Percentiles rank a stretch among this genome's conserved stretches.
phyloP scores from a whole-genome alignment of 2,329 filamentous ascomycete species.

The Nakataea oryzae region DNA sequence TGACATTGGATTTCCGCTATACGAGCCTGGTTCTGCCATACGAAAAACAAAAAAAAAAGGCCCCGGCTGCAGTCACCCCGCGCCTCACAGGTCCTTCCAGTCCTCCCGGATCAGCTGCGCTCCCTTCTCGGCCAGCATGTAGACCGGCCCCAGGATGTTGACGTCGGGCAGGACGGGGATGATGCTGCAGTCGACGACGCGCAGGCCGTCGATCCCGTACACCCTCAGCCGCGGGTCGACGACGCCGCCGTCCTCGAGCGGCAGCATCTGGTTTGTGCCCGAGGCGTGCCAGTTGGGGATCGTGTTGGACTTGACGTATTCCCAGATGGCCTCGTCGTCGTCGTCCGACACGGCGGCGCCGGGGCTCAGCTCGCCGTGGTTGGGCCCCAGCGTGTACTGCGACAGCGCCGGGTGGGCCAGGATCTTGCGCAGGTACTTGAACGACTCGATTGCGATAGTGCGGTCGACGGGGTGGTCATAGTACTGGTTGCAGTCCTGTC shows the following conservation, averaged over 20 bases:
- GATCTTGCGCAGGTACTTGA: constrained; percentile 20
- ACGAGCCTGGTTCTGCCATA: too few species aligned
- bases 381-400: constrained; percentile 12
- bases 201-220: neutral
- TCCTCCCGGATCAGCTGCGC: constrained; percentile 3
- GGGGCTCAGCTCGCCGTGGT: constrained; percentile 21
- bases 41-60: too few species aligned
- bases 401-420: constrained; percentile 14
- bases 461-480: constrained; percentile 17
- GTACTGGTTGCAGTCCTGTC: constrained; percentile 10
- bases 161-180: constrained; percentile 3
- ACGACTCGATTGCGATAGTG: constrained; percentile 19
- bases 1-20: too few species aligned
- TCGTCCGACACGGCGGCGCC: constrained; percentile 10
- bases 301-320: constrained; percentile 10
- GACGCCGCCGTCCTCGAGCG: constrained; percentile 38
- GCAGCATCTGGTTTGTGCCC: constrained; percentile 42
- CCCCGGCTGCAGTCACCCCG: too few species aligned
- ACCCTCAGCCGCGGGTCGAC: constrained; percentile 35
- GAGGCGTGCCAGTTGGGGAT: constrained; percentile 35
- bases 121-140: constrained; percentile 3
- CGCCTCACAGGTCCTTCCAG: constrained; percentile 4
- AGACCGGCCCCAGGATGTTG: constrained; percentile 1
- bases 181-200: constrained; percentile 4
- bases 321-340: constrained; percentile 5